Evolutionary conservation across 1,139 yeast genomes (phyloP).

Genomic region (Debaryomycetaceae sp.): DNA sequence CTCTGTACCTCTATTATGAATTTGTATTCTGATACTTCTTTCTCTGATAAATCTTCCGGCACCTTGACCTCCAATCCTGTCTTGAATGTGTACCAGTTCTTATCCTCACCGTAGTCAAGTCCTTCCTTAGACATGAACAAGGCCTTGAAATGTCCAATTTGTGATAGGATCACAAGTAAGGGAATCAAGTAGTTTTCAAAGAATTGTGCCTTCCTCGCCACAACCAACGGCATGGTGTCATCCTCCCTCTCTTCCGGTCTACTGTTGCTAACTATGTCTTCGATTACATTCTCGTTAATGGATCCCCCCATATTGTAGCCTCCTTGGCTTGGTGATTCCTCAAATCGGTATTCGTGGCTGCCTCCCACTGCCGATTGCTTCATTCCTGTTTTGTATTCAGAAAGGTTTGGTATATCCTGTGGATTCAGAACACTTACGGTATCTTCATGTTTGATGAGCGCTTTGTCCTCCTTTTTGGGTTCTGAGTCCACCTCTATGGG

Average conservation of each 20-base stretch:
- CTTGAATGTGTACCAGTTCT: constrained; percentile 13
- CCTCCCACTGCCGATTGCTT: background rate
- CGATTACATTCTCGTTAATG: background rate
- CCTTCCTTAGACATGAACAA: constrained; percentile 8
- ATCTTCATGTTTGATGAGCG: constrained; percentile 10
- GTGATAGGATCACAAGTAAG: constrained; percentile 21
- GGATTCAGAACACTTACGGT: constrained; percentile 18
- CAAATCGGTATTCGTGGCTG: background rate
- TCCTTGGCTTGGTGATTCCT: background rate
- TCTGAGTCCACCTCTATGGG: constrained; percentile 17
- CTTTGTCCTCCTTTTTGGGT: constrained; percentile 2
- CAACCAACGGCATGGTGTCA: constrained; percentile 14
- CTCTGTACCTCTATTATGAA: constrained; percentile 21
- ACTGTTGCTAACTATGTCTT: background rate
- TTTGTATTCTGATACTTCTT: constrained; percentile 5
- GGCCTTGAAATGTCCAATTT: constrained; percentile 18
- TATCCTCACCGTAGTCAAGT: constrained; percentile 14
- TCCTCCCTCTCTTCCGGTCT: constrained; percentile 3
- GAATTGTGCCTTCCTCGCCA: constrained; percentile 11
- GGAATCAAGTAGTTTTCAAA: constrained; percentile 27
- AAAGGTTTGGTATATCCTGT: constrained; percentile 15
- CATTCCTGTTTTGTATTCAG: constrained; percentile 2
- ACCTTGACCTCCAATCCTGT: constrained; percentile 5
- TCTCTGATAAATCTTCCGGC: constrained; percentile 6
- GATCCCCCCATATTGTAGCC: background rate